Evolutionary conservation across 352 stramenopile genomes (phyloP).

Genomic region (Pythium aphanidermatum): DNA sequence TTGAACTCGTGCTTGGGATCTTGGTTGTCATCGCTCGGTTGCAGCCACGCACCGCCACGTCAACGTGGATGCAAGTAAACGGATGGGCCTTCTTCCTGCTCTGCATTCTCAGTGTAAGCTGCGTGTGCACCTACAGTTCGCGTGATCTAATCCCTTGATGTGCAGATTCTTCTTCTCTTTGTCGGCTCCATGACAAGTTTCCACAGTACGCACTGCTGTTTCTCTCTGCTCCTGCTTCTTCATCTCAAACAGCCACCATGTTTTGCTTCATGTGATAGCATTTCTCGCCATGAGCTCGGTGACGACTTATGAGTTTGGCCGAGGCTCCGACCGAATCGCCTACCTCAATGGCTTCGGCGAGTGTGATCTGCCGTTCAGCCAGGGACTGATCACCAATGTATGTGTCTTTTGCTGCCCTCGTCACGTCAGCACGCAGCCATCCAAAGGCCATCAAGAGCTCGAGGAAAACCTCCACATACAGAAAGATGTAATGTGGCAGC

Average conservation of each 20-base stretch:
- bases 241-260: no score
- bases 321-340: constrained; percentile 37
- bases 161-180: constrained; percentile 13
- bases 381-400: constrained; percentile 34
- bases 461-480: no score
- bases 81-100: constrained; percentile 14
- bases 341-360: constrained; percentile 58
- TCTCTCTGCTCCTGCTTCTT: no score
- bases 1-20: constrained; percentile 22
- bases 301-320: constrained; percentile 72
- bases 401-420: constrained; percentile 29
- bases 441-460: not conserved
- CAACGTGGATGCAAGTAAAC: constrained; percentile 22
- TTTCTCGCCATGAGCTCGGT: constrained; percentile 49
- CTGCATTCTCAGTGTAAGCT: constrained; percentile 25
- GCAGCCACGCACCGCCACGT: constrained; percentile 8
- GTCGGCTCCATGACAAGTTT: constrained; percentile 20
- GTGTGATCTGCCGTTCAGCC: constrained; percentile 71
- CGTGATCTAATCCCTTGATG: not conserved
- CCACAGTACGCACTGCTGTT: constrained; percentile 32
- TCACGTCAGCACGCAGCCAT: not conserved
- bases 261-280: constrained; percentile 17
- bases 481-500: constrained; percentile 20
- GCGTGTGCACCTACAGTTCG: no score
- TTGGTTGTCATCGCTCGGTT: constrained; percentile 20